These are phyloP conservation scores for Misopates orontium DNA, from an alignment of 257 asterid genomes.

Conservation along the genomic window DNA sequence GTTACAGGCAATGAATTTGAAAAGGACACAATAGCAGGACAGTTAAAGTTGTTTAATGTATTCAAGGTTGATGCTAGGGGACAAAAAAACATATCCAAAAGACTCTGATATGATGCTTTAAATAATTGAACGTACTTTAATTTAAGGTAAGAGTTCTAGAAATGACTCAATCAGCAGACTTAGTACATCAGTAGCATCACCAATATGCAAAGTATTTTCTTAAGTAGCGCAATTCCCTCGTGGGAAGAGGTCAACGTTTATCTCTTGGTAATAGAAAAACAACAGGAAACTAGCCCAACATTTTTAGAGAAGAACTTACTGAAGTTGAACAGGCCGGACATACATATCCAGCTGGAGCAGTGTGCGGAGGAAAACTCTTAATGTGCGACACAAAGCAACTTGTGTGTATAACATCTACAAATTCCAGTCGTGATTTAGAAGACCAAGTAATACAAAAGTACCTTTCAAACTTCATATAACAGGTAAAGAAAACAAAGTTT, in stretches of 20 bases:
- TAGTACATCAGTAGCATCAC: neutral
- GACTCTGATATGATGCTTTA: neutral
- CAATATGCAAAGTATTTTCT: constrained; percentile 1
- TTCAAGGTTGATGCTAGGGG: constrained; percentile 12
- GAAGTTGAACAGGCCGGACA: constrained; percentile 80
- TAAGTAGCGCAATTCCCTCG: neutral
- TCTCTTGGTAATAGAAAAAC: neutral
- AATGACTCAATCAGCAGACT: constrained; percentile 5
- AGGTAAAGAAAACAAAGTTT: neutral
- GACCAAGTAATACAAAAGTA: neutral
- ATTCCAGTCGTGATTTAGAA: constrained; percentile 19
- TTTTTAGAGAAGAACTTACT: constrained; percentile 45
- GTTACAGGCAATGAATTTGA: constrained; percentile 11
- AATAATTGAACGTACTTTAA: neutral
- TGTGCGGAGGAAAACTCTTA: constrained; percentile 72
- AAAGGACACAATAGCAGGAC: constrained; percentile 9
- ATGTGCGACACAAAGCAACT: constrained; percentile 78
- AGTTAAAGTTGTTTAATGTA: neutral
- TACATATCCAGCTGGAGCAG: constrained; percentile 85
- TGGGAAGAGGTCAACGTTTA: neutral
- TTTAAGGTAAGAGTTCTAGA: constrained; percentile 7
- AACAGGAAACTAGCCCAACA: neutral
- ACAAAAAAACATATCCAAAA: constrained; percentile 8
- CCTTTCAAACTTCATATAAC: neutral
- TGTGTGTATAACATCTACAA: constrained; percentile 75